Base-by-base conservation (phyloP, 1,284 basidiomycete genomes). In the Boletus sp. region DNA sequence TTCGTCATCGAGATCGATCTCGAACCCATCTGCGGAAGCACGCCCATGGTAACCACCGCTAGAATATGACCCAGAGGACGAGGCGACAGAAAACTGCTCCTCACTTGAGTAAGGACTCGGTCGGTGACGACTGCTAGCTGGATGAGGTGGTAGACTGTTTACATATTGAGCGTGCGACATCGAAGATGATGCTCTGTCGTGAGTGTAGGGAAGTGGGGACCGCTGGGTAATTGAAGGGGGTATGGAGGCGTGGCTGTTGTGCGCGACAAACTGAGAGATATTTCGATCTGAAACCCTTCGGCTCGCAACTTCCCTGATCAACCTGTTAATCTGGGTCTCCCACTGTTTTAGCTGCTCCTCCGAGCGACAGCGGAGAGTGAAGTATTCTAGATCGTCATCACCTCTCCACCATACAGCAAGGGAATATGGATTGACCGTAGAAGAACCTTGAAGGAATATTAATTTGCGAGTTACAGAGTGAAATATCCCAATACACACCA, bases 311-410 rank as follows among this genome's bases (percentile, higher is more conserved):
- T 84, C 76, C 57, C 81, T 83, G 60, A 97, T 93, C 23, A 97
- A 77, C 49, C 89, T 86, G 66, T 86, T 91, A 57, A 99, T 87
- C 53, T 87, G 84, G 16, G 81, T 76, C 61, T 95, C 89, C 95
- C 96, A 99, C 60, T 91, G 88, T 48, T 82, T 82, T 62, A 97
- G 81, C 64, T 94, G 91, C 61, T 98, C 95, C 64, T 98, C 93
- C 20, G 86, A 86, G 46, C 91, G 82, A 68, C 95, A 97, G 46
- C 91, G 88, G 51, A 99, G 80, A 37, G 92, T 91, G 69, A 99
- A 98, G 59, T 83, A 94, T 65, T 99, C 96, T 41, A 90, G 71
- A 56, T 92, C 90, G 56, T 91, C 88, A 61, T 96, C 94, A 8
- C 92, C 92, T 60, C 88, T 83, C 94, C 94, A 96, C 80, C 86